Base-by-base conservation (phyloP, 169 alveolate genomes). In the Eimeria sp. region DNA sequence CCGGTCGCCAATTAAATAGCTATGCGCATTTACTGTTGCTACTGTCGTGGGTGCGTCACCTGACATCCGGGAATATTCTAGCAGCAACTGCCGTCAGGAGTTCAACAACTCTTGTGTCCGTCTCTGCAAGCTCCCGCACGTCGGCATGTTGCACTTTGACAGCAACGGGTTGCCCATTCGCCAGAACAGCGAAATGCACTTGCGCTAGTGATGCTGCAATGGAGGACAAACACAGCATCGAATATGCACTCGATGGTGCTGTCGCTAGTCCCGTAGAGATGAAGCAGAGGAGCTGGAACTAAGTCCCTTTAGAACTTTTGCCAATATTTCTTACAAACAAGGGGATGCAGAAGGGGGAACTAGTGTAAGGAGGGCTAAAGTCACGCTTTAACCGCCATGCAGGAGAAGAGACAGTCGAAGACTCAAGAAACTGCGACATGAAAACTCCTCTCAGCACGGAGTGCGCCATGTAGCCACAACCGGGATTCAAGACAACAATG, bases 171-270 rank as follows among this genome's bases (percentile, higher is more conserved):
- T 95, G 97, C 85, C 98, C 98, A 49, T 95, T 95, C 56, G 90
- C 80, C 37, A 98, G 95, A 46, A 72, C 95, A n/a, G 98, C 98
- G 85, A 76, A 95, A 78, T 98, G 98, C 9, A 98, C 98, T 71
- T 98, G 97, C 33, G 98, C 98, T 13, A 98, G 89, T n/a, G 98
- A 97, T 30, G 98, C 98, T 89, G 97, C 49, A 74, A n/a, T 25
- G 56, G 11, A 60, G 37, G 40, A 52, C 49, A 30, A 33, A 49
- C 89, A 52, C 72, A 56, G 56, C 71, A 30, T 30, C 56, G 56
- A 20, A 18, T 16, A 20, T 74, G 83, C 58, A 20, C 30, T 68
- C 25, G 37, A 4, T 40, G 52, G 4, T 74, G 6, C 49, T 2
- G 10, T 37, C 52, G 80, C 80, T 13, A 4, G 80, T 37, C 52